Base-by-base conservation (phyloP, 169 alveolate genomes). In the Babesia bigemina region DNA sequence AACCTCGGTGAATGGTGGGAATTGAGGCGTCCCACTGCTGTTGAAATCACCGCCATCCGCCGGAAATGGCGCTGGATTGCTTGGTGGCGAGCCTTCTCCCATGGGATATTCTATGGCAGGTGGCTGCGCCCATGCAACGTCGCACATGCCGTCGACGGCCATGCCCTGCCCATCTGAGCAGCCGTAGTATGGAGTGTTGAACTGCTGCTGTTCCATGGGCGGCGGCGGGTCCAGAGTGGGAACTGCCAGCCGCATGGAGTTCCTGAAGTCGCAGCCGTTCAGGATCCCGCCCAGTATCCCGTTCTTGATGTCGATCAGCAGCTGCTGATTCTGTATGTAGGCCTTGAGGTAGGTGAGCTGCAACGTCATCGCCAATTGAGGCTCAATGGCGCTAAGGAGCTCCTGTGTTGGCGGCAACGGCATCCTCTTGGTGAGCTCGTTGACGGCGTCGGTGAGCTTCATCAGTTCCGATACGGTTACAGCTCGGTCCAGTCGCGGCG, bases 281-380 rank as follows among this genome's bases (percentile, higher is more conserved):
- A 67, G 6, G 53, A 67, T 3, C 7, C 39, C 4, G 16, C 76
- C 76, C n/a, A 67, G 39, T 4, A 67, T 42, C 17, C 66, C 53
- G 65, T 67, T 67, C 57, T 63, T 60, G 19, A 73, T 28, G 45
- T 82, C 85, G 21, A 82, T n/a, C 52, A 82, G 63, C 0, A 82
- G 69, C 56, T 82, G 89, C 59, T 82, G 89, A 45, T 82, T 82
- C 66, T 82, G 84, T 6, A 73, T 82, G 49, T 82, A 82, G 10
- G 89, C 89, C 42, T 67, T 60, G 56, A 82, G 47, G 49, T 82
- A 82, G 11, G 85, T 66, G 26, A 82, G 61, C 69, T 82, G 89
- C 28, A 82, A 36, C 17, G 57, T 82, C 62, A 62, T 74, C 14
- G 89, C 81, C 28, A 82, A 76, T 13, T 55, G 72, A 0, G 89